A percentile compares a stretch with the other conserved stretches of the same genome.
Conservation (phyloP, 75 land plant species). For the Azolla pinnata region DNA sequence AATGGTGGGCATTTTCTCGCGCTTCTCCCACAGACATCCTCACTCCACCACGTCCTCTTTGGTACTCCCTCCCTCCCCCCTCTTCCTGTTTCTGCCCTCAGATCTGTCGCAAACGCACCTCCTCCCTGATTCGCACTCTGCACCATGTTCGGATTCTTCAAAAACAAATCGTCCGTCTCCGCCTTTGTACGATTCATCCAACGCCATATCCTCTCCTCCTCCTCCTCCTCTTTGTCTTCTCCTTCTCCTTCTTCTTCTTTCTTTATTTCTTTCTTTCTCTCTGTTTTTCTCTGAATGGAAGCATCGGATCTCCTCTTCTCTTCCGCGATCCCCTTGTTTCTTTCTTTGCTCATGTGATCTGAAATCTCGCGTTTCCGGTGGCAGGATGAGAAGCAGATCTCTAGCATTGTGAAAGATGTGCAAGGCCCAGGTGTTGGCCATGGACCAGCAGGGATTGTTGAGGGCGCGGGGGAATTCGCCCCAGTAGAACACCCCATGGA, state of each 20-base stretch:
- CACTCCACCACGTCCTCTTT: constrained; percentile 25
- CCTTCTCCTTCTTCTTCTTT: neutral
- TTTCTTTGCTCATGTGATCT: neutral
- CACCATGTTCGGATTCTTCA: constrained; percentile 5
- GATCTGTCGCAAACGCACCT: neutral
- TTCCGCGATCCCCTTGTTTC: neutral
- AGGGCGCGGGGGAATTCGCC: constrained; percentile 47
- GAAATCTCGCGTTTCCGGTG: neutral
- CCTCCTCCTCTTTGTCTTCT: neutral
- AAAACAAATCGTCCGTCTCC: constrained; percentile 1
- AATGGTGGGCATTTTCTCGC: constrained; percentile 70
- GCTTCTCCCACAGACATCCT: constrained; percentile 39
- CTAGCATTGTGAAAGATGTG: constrained; percentile 15
- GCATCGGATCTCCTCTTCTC: neutral
- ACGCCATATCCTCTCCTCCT: neutral
- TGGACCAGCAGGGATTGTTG: too few relatives aligned
- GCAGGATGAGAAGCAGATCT: constrained; percentile 33
- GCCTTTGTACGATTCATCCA: too few relatives aligned
- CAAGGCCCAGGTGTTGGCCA: constrained; percentile 20
- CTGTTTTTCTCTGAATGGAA: neutral
- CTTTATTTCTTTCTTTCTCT: neutral
- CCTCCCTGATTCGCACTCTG: neutral
- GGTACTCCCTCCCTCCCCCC: neutral
- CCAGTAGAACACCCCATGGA: constrained; percentile 79
- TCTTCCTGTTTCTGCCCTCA: neutral